Evolutionary conservation across 2,329 filamentous ascomycete genomes (phyloP).

Genomic region (Thielaviopsis euricoi): DNA sequence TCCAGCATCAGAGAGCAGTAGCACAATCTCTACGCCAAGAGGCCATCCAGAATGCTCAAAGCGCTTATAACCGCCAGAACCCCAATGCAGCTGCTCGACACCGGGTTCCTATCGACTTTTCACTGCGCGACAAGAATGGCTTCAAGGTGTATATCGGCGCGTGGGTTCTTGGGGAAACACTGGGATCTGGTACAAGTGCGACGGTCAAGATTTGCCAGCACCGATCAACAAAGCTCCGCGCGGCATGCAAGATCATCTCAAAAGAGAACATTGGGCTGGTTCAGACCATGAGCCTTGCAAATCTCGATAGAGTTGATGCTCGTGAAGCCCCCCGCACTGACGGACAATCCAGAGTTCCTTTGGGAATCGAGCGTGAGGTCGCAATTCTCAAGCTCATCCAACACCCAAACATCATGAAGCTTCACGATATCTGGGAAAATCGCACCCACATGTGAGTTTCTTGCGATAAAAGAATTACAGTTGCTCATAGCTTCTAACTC

Average conservation of each 20-base stretch:
- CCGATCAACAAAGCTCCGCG: slow-evolving; percentile 57
- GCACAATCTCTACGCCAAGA: slow-evolving; percentile 5
- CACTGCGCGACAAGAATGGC: slow-evolving; percentile 22
- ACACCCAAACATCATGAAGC: slow-evolving; percentile 82
- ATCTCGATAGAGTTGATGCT: slow-evolving; percentile 58
- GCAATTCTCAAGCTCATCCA: slow-evolving; percentile 94
- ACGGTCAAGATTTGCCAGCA: slow-evolving; percentile 77
- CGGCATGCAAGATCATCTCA: slow-evolving; percentile 90
- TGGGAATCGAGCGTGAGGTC: slow-evolving; percentile 85
- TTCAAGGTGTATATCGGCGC: slow-evolving; percentile 71
- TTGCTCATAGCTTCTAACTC: not conserved
- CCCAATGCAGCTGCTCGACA: not conserved
- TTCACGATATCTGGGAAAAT: slow-evolving; percentile 98
- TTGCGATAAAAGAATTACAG: not conserved
- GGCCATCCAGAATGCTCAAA: slow-evolving; percentile 5
- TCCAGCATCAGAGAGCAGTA: slow-evolving; percentile 2
- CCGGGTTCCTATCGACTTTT: not conserved
- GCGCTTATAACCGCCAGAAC: not conserved
- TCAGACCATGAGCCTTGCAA: slow-evolving; percentile 71
- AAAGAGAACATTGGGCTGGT: slow-evolving; percentile 65
- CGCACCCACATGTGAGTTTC: slow-evolving; percentile 72
- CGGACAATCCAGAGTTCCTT: slow-evolving; percentile 57
- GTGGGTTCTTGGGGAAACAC: slow-evolving; percentile 78
- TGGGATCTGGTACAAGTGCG: slow-evolving; percentile 81
- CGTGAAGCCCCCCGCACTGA: slow-evolving; percentile 36